These are phyloP conservation scores for Niveomyces coronatus DNA, from an alignment of 2,329 filamentous ascomycete species.

Conservation along the genomic window DNA sequence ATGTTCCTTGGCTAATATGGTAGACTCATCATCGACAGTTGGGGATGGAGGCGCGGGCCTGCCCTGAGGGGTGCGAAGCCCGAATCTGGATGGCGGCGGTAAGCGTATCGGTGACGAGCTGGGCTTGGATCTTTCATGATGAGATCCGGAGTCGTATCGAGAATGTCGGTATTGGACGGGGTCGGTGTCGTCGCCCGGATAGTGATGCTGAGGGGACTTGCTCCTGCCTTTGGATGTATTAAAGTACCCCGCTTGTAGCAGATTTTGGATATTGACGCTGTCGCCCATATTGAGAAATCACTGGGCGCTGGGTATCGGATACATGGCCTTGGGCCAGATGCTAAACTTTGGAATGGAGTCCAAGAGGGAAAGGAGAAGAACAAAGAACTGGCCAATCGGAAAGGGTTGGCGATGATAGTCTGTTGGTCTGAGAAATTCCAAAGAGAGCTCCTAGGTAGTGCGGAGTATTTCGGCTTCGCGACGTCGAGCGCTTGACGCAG, in stretches of 20 bases:
- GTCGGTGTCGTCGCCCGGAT: neutral
- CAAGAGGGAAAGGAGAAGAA: too few species aligned
- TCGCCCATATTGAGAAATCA: slow-evolving; percentile 30
- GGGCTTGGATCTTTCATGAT: neutral
- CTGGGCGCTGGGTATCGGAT: slow-evolving; percentile 4
- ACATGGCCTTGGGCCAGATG: slow-evolving; percentile 6
- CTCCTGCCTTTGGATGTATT: slow-evolving; percentile 31
- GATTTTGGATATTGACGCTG: slow-evolving; percentile 32
- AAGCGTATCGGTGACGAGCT: slow-evolving; percentile 5
- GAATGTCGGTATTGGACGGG: neutral
- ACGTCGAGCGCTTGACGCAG: too few species aligned
- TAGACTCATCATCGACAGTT: slow-evolving; percentile 58
- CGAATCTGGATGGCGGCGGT: slow-evolving; percentile 1
- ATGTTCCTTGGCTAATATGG: slow-evolving; percentile 52
- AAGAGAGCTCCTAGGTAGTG: too few species aligned
- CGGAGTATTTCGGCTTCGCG: too few species aligned
- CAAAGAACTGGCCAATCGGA: too few species aligned
- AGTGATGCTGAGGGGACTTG: slow-evolving; percentile 2
- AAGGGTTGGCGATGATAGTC: neutral
- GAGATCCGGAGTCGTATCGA: slow-evolving; percentile 3
- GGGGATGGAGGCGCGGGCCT: slow-evolving; percentile 43
- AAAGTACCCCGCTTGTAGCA: slow-evolving; percentile 41
- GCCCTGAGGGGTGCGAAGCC: neutral
- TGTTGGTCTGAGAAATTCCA: too few species aligned
- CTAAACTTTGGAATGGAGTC: too few species aligned